Conservation (phyloP, 371 early-diverging fungal species). For the Circinella minor region DNA sequence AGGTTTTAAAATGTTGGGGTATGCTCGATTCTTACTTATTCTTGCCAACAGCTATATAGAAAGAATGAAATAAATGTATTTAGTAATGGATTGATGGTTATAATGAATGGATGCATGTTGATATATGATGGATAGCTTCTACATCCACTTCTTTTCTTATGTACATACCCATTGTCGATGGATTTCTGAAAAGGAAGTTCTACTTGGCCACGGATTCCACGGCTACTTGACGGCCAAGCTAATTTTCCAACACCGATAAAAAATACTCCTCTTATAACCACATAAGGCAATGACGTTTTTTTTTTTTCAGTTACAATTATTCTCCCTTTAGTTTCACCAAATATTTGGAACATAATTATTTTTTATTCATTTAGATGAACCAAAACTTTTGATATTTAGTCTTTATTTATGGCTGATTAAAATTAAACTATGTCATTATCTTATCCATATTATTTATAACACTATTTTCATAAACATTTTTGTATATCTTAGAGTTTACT, state of each 20-base stretch:
- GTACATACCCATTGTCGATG: constrained; percentile 31
- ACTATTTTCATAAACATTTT: no score
- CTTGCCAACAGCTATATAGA: constrained; percentile 85
- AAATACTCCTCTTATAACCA: neutral
- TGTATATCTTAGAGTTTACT: no score
- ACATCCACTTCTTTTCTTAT: neutral
- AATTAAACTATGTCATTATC: no score
- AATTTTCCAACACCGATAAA: constrained; percentile 2
- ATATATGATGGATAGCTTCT: constrained; percentile 22
- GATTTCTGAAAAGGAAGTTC: constrained; percentile 17
- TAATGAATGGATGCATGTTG: constrained; percentile 32
- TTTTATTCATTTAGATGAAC: no score
- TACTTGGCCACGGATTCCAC: neutral
- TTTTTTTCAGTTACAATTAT: neutral
- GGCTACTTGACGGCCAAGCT: neutral
- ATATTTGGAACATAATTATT: no score
- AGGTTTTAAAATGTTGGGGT: neutral
- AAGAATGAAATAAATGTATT: constrained; percentile 6
- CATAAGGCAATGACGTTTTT: neutral
- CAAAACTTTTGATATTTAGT: no score
- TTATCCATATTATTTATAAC: no score
- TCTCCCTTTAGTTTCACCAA: no score
- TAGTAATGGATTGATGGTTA: constrained; percentile 25
- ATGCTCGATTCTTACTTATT: constrained; percentile 76
- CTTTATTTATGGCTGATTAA: no score